These are phyloP conservation scores for Boletus subcaerulescens DNA, from an alignment of 768 basidiomycete species.

Conservation along the genomic window DNA sequence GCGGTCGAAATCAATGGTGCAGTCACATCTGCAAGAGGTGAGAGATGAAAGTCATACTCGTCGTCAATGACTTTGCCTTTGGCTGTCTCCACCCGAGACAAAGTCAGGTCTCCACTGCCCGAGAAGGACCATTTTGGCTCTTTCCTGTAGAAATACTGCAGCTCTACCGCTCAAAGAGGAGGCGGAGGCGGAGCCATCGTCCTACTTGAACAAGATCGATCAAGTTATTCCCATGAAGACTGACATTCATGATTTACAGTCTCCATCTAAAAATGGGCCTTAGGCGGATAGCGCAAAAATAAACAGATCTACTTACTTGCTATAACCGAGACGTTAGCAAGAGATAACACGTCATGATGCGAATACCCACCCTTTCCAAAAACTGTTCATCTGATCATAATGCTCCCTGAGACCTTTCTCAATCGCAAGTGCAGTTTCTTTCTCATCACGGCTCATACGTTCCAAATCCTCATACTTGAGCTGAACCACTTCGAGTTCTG, in stretches of 20 bases:
- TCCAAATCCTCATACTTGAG: conserved; percentile 42
- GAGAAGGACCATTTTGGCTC: conserved; percentile 22
- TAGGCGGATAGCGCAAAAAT: not conserved
- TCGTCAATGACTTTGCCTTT: conserved; percentile 28
- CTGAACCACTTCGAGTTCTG: conserved; percentile 37
- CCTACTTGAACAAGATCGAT: conserved; percentile 19
- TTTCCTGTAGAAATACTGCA: conserved; percentile 22
- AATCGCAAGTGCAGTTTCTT: conserved; percentile 46
- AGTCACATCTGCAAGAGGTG: conserved; percentile 27
- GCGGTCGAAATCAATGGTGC: conserved; percentile 27
- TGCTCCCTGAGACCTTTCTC: conserved; percentile 56
- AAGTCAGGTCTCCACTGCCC: conserved; percentile 10
- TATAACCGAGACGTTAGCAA: conserved; percentile 25
- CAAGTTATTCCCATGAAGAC: conserved; percentile 26
- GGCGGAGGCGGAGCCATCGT: conserved; percentile 3
- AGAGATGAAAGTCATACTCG: conserved; percentile 29
- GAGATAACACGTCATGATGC: conserved; percentile 4
- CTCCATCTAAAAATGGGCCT: conserved; percentile 20
- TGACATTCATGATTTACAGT: conserved; percentile 25
- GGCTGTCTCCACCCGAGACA: conserved; percentile 11
- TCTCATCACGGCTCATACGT: conserved; percentile 44
- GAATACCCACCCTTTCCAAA: conserved; percentile 36
- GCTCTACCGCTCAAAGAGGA: conserved; percentile 16
- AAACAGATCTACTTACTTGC: conserved; percentile 33
- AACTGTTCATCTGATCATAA: conserved; percentile 44